Percentiles rank a stretch among this genome's conserved stretches.
phyloP scores from a whole-genome alignment of 306 rosid species.

The Inga oerstediana region DNA sequence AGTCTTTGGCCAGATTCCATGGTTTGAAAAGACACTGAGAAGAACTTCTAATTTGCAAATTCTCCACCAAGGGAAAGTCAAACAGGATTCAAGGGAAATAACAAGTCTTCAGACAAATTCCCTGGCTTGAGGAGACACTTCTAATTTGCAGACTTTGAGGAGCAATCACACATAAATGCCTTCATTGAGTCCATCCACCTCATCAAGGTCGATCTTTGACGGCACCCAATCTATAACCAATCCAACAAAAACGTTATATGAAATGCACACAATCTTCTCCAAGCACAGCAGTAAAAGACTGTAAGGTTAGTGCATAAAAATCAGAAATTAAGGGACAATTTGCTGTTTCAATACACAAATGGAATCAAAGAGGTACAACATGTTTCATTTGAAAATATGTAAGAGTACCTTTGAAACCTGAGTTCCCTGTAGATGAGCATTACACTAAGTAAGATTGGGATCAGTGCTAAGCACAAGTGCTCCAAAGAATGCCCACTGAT shows the following conservation, averaged over 20 bases:
- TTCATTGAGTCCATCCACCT: neutral
- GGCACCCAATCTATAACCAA: slow-evolving; percentile 15
- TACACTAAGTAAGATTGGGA: slow-evolving; percentile 55
- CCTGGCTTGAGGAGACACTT: neutral
- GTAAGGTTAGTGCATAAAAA: neutral
- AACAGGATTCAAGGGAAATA: neutral
- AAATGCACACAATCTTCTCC: neutral
- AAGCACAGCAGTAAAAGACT: neutral
- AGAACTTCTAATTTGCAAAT: neutral
- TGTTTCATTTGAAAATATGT: neutral
- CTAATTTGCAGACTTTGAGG: neutral
- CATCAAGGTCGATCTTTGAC: slow-evolving; percentile 5
- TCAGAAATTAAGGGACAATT: slow-evolving; percentile 1
- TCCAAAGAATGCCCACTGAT: slow-evolving; percentile 71
- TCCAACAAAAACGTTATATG: neutral
- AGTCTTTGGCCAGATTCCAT: slow-evolving; percentile 16
- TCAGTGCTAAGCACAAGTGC: slow-evolving; percentile 55
- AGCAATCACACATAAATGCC: neutral
- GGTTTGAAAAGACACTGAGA: slow-evolving; percentile 18
- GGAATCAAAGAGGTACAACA: neutral
- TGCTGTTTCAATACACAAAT: neutral
- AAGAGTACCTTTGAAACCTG: slow-evolving; percentile 51
- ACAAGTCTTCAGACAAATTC: neutral
- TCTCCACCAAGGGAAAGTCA: neutral
- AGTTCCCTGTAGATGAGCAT: slow-evolving; percentile 59